Percentiles rank a stretch among this genome's conserved stretches.
These are phyloP conservation scores for Protomyces lactucae-debilis DNA, from an alignment of 1,139 yeast species.

Conservation along the genomic window DNA sequence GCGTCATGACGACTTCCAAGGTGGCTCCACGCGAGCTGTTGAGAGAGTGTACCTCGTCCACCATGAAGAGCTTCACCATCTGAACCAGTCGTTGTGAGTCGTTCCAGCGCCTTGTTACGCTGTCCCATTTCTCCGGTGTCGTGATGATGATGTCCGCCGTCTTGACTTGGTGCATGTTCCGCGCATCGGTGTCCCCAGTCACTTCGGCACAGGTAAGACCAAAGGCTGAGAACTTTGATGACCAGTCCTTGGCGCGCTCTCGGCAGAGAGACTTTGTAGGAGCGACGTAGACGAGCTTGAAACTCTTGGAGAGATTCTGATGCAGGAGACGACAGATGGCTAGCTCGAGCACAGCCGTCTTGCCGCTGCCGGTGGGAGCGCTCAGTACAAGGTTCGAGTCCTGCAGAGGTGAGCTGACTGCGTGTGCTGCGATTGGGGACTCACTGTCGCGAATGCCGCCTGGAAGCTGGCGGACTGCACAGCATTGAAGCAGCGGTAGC, in stretches of 20 bases:
- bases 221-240: conserved; percentile 39
- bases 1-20: conserved; percentile 50
- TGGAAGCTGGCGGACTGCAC: conserved; percentile 50
- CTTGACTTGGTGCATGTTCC: conserved; percentile 45
- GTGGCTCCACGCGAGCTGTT: conserved; percentile 50
- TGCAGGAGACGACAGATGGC: conserved; percentile 46
- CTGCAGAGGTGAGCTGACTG: conserved; percentile 5
- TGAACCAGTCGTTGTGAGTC: conserved; percentile 45
- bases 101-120: conserved; percentile 49
- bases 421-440: too few species aligned
- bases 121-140: conserved; percentile 59
- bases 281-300: conserved; percentile 49
- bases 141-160: conserved; percentile 49
- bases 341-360: conserved; percentile 52
- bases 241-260: conserved; percentile 43
- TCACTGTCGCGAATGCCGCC: conserved; percentile 38
- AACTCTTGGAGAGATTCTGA: conserved; percentile 33
- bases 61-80: conserved; percentile 44
- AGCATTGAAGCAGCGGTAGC: conserved; percentile 41
- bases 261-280: conserved; percentile 53
- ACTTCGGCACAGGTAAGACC: conserved; percentile 46
- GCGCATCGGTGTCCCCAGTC: conserved; percentile 47
- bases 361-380: conserved; percentile 58
- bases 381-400: conserved; percentile 48
- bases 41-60: conserved; percentile 43